Evolutionary conservation across 768 basidiomycete genomes (phyloP).

Genomic region (Suillus occidentalis): DNA sequence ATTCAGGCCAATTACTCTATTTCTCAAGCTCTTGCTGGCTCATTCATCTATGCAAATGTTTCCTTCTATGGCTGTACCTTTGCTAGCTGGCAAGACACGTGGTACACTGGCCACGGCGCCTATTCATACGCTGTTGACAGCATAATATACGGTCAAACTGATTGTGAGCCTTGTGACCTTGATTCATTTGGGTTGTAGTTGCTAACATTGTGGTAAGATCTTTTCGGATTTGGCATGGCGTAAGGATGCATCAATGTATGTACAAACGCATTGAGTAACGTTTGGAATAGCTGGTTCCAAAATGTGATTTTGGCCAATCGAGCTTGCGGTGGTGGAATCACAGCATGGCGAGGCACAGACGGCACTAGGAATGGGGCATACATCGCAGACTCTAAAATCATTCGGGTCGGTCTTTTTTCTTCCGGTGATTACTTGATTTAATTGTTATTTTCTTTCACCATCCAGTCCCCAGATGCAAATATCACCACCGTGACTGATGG

Average conservation of each 20-base stretch:
- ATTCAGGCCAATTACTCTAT: conserved; percentile 51
- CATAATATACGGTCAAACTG: conserved; percentile 61
- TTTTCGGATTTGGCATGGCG: conserved; percentile 65
- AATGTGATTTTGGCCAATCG: conserved; percentile 60
- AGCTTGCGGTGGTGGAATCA: conserved; percentile 63
- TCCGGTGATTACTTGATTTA: not conserved
- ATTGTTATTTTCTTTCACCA: not conserved
- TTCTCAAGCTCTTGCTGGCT: conserved; percentile 62
- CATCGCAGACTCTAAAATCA: conserved; percentile 53
- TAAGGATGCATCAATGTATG: conserved; percentile 26
- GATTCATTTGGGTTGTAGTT: not conserved
- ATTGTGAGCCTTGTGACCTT: conserved; percentile 48
- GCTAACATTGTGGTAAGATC: conserved; percentile 34
- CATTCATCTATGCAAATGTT: conserved; percentile 63
- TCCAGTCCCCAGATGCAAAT: conserved; percentile 60
- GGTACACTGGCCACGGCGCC: conserved; percentile 59
- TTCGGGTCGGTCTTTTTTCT: conserved; percentile 42
- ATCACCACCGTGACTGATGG: conserved; percentile 43
- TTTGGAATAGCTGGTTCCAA: conserved; percentile 56
- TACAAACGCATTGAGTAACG: not conserved
- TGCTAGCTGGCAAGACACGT: conserved; percentile 64
- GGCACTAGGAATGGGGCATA: conserved; percentile 52
- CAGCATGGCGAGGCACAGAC: conserved; percentile 59
- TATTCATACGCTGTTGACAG: conserved; percentile 63
- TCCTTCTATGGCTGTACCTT: conserved; percentile 66